Evolutionary conservation across 2,329 filamentous ascomycete species (phyloP).

Genomic region (Corynespora cassiicola): DNA sequence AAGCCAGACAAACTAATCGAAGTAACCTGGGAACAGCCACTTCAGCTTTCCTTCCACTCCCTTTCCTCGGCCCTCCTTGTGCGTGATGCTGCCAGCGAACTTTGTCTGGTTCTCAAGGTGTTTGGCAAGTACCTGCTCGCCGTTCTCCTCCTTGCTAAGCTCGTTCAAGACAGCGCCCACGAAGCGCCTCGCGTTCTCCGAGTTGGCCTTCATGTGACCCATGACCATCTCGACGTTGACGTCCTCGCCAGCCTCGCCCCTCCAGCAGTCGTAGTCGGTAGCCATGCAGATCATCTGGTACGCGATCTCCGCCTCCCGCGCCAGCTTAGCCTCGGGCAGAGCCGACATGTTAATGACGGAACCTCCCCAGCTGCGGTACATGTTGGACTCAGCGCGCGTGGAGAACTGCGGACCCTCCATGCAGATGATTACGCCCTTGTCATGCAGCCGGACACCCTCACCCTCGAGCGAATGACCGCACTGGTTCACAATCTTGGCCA

Average conservation of each 20-base stretch:
- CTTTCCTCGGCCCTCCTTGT: conserved; percentile 72
- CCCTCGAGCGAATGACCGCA: conserved; percentile 82
- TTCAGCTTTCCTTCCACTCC: conserved; percentile 81
- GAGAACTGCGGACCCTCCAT: conserved; percentile 99
- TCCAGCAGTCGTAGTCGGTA: conserved; percentile 99
- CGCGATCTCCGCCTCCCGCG: conserved; percentile 91
- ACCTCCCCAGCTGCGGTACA: conserved; percentile 94
- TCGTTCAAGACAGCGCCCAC: conserved; percentile 88
- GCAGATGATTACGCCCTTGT: conserved; percentile 84
- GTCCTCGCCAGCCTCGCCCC: conserved; percentile 71
- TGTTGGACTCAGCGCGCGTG: conserved; percentile 91
- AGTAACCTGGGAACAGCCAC: conserved; percentile 89
- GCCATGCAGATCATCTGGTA: conserved; percentile 99
- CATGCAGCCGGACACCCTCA: conserved; percentile 84
- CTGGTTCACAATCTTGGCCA: conserved; percentile 77
- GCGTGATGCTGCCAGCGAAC: conserved; percentile 84
- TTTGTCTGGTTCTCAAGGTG: conserved; percentile 79
- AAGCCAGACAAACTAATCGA: conserved; percentile 52
- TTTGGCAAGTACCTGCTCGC: conserved; percentile 77
- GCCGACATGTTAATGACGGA: conserved; percentile 98
- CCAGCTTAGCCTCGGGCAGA: conserved; percentile 93
- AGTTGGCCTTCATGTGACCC: conserved; percentile 93
- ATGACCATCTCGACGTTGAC: conserved; percentile 98
- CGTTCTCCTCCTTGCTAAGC: conserved; percentile 78
- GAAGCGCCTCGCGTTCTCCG: conserved; percentile 83